Percentiles rank a stretch among this genome's conserved stretches.
phyloP scores from a whole-genome alignment of 192 early-diverging fungal genomes.

The Podila epigama region DNA sequence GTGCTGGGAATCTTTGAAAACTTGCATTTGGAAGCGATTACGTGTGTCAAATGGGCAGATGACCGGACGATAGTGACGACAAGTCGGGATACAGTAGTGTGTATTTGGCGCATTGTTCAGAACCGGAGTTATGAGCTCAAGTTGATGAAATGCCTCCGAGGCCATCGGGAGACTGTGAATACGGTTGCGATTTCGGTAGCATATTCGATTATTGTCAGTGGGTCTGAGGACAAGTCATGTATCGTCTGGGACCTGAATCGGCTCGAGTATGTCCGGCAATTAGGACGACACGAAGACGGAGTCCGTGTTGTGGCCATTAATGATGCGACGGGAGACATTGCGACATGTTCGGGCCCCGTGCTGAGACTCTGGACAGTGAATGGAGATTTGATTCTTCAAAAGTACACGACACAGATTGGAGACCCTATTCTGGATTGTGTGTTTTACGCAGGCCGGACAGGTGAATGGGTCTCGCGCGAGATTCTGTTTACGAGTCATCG shows the following conservation, averaged over 20 bases:
- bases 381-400: conserved; percentile 65
- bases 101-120: conserved; percentile 63
- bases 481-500: conserved; percentile 65
- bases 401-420: conserved; percentile 53
- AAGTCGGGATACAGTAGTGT: conserved; percentile 55
- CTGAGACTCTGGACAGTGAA: conserved; percentile 70
- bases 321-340: conserved; percentile 72
- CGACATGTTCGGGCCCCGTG: conserved; percentile 63
- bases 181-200: conserved; percentile 60
- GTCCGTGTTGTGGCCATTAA: conserved; percentile 62
- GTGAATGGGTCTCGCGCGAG: conserved; percentile 58
- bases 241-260: conserved; percentile 75
- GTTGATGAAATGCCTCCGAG: conserved; percentile 62
- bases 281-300: conserved; percentile 59
- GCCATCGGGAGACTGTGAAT: conserved; percentile 62
- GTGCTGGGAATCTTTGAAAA: conserved; percentile 65
- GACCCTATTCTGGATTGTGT: conserved; percentile 62
- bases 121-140: conserved; percentile 56
- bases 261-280: conserved; percentile 65
- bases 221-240: conserved; percentile 68
- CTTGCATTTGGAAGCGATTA: conserved; percentile 66
- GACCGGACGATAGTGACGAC: conserved; percentile 64
- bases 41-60: conserved; percentile 65
- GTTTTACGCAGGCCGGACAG: conserved; percentile 58
- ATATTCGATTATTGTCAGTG: conserved; percentile 66